Conservation (phyloP, 768 basidiomycete species). For the Lentinula aciculospora region DNA sequence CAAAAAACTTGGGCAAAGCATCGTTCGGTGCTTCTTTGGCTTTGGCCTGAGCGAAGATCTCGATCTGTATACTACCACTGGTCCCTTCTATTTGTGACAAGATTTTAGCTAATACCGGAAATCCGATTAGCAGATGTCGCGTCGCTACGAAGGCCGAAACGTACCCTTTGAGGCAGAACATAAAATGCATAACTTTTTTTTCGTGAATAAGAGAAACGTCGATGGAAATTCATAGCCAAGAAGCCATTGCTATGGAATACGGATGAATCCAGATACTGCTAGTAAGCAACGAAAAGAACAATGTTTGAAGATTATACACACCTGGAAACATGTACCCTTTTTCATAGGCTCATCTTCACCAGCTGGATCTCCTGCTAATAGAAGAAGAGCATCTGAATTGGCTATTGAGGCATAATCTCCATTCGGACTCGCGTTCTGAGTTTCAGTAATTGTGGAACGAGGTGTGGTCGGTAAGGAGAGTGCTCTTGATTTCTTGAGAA, state of each 20-base stretch:
- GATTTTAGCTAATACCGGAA: conserved; percentile 64
- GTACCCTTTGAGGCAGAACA: conserved; percentile 88
- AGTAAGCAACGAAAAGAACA: neutral
- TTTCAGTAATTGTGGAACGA: conserved; percentile 7
- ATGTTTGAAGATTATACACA: conserved; percentile 26
- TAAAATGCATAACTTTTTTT: conserved; percentile 69
- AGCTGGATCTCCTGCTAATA: conserved; percentile 73
- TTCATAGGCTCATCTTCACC: conserved; percentile 87
- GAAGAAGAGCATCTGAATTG: conserved; percentile 62
- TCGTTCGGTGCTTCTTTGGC: conserved; percentile 74
- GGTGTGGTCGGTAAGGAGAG: conserved; percentile 5
- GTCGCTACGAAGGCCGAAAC: conserved; percentile 8
- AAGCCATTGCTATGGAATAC: conserved; percentile 75
- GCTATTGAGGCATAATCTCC: conserved; percentile 69
- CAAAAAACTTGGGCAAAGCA: conserved; percentile 63
- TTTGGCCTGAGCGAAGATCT: conserved; percentile 75
- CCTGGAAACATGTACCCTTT: conserved; percentile 91
- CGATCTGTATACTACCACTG: conserved; percentile 55
- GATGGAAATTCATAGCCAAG: conserved; percentile 98
- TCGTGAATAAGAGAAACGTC: conserved; percentile 80
- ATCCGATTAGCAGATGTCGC: conserved; percentile 4
- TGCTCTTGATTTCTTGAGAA: conserved; percentile 8
- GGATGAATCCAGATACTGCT: conserved; percentile 11
- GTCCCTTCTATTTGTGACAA: conserved; percentile 69
- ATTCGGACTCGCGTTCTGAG: conserved; percentile 57